Conservation (phyloP, 208 protist genomes). For the Acanthamoeba sp. region DNA sequence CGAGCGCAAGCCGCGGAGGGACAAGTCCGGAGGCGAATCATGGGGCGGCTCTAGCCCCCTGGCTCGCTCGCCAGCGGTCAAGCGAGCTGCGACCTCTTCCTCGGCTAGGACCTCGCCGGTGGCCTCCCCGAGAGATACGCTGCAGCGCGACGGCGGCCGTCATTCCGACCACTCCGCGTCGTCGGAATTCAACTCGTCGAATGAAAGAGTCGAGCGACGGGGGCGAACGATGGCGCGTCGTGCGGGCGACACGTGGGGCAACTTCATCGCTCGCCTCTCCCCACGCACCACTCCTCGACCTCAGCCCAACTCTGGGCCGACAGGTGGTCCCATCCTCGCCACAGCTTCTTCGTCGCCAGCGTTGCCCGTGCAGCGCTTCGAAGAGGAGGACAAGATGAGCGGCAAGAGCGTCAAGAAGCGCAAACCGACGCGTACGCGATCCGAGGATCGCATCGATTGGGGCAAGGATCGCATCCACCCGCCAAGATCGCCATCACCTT, state of each 20-base stretch:
- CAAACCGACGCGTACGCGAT: background rate
- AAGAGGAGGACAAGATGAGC: background rate
- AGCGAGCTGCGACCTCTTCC: background rate
- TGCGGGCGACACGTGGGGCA: slow-evolving; percentile 14
- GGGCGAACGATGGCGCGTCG: slow-evolving; percentile 17
- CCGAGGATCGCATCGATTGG: background rate
- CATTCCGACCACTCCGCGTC: background rate
- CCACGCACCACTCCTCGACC: background rate
- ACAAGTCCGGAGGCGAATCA: background rate
- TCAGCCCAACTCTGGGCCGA: background rate
- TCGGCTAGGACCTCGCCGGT: background rate
- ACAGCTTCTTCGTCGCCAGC: background rate
- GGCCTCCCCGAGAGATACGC: background rate
- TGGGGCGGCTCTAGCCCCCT: background rate
- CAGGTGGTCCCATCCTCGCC: background rate
- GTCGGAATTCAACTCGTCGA: background rate
- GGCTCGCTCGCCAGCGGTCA: background rate
- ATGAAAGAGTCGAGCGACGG: background rate
- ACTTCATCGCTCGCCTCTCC: slow-evolving; percentile 10
- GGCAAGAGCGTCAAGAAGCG: background rate
- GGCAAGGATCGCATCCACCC: slow-evolving; percentile 15
- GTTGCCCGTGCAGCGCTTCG: background rate
- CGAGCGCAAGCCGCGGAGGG: background rate
- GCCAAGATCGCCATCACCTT: background rate
- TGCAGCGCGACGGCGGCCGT: background rate